Evolutionary conservation across 1,284 basidiomycete species (phyloP).

Genomic region (Melampsora americana): DNA sequence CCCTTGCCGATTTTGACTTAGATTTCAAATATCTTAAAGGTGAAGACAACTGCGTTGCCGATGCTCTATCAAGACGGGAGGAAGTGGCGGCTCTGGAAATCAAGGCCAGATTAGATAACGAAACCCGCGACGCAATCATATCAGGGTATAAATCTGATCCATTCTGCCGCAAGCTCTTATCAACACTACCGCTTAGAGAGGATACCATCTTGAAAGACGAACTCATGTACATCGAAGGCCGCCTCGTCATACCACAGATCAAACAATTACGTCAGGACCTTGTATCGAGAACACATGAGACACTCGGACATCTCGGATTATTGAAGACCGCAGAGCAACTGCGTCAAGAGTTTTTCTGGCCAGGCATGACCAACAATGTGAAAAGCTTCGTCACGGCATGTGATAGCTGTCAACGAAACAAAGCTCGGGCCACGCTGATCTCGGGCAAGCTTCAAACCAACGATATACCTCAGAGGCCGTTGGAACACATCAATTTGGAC

Average conservation of each 20-base stretch:
- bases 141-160: neutral
- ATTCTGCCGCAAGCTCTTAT: neutral
- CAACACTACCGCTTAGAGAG: neutral
- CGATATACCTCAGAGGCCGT: too few species aligned
- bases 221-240: conserved; percentile 52
- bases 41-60: too few species aligned
- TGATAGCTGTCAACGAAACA: conserved; percentile 44
- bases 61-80: too few species aligned
- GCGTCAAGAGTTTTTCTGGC: conserved; percentile 56
- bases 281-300: conserved; percentile 51
- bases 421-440: conserved; percentile 20
- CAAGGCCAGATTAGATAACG: too few species aligned
- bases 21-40: too few species aligned
- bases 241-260: conserved; percentile 53
- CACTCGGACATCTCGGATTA: conserved; percentile 56
- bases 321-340: conserved; percentile 55
- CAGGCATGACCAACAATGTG: conserved; percentile 52
- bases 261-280: conserved; percentile 48
- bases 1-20: too few species aligned
- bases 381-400: conserved; percentile 3
- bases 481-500: neutral
- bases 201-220: conserved; percentile 43
- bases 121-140: too few species aligned
- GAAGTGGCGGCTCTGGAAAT: too few species aligned
- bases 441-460: conserved; percentile 32